Conservation (phyloP, 1,284 basidiomycete species). For the Apiotrichum sp. region DNA sequence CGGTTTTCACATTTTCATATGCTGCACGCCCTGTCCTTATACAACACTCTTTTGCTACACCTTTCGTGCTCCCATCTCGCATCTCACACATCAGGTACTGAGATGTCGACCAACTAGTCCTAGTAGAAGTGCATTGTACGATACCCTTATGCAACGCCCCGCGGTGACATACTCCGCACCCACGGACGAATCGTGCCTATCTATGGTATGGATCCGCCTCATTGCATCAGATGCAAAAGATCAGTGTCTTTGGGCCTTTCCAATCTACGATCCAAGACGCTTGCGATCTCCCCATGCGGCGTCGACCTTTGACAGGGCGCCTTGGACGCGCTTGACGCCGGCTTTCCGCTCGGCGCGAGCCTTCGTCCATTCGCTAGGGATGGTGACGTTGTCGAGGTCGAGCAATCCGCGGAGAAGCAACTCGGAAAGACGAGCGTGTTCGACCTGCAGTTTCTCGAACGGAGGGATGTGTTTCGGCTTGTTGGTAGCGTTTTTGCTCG, state of each 20-base stretch:
- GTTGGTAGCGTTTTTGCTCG: conserved; percentile 30
- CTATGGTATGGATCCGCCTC: background rate
- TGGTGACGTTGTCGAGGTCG: conserved; percentile 49
- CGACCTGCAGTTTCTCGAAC: conserved; percentile 39
- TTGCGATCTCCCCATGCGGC: conserved; percentile 47
- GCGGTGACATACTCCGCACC: background rate
- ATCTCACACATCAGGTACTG: conserved; percentile 24
- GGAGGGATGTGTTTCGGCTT: conserved; percentile 32
- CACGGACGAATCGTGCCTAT: background rate
- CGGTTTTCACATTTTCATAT: background rate
- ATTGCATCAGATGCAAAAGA: background rate
- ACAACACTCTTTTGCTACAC: background rate
- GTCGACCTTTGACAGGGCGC: conserved; percentile 47
- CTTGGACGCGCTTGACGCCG: conserved; percentile 48
- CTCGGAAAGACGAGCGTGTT: conserved; percentile 47
- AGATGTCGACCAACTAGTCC: conserved; percentile 5
- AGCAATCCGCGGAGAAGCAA: conserved; percentile 48
- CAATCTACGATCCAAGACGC: conserved; percentile 26
- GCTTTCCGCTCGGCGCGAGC: conserved; percentile 49
- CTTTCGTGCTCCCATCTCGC: background rate
- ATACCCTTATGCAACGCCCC: conserved; percentile 14
- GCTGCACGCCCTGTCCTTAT: background rate
- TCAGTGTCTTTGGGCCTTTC: background rate
- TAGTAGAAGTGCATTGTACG: conserved; percentile 23
- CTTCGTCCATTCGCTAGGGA: conserved; percentile 44